These are phyloP conservation scores for Sporothrix pseudoabietina DNA, from an alignment of 2,329 filamentous ascomycete species.

Conservation along the genomic window DNA sequence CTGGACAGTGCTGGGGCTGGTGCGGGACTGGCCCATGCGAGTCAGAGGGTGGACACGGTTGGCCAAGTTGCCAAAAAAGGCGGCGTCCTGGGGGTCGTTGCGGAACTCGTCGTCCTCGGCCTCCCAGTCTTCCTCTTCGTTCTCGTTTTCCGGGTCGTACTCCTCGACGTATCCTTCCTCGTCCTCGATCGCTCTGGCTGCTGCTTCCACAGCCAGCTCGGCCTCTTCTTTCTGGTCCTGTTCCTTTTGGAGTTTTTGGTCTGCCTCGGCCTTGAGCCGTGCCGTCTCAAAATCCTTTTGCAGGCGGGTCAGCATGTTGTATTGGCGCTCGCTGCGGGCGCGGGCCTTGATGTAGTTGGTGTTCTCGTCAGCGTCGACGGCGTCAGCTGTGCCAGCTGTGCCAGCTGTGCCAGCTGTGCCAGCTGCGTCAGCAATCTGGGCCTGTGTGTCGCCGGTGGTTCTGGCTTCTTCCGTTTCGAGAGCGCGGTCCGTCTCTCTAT, in stretches of 20 bases:
- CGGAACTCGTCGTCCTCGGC: conserved; percentile 33
- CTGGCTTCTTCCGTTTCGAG: not conserved
- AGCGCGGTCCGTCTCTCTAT: not conserved
- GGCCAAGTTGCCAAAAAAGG: conserved; percentile 31
- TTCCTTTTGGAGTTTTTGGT: conserved; percentile 39
- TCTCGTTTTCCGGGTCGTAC: conserved; percentile 32
- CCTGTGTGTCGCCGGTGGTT: not conserved
- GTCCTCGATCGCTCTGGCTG: conserved; percentile 35
- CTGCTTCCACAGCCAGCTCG: conserved; percentile 33
- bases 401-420: conserved; percentile 40
- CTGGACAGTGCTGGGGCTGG: conserved; percentile 71
- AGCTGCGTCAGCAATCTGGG: conserved; percentile 35
- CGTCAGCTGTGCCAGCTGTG: conserved; percentile 34
- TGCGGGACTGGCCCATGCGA: conserved; percentile 70
- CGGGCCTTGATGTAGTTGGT: conserved; percentile 51
- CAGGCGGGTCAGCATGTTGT: conserved; percentile 55
- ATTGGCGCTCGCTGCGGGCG: conserved; percentile 59
- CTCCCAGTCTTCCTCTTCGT: conserved; percentile 39
- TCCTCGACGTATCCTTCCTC: conserved; percentile 35
- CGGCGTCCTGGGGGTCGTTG: not conserved
- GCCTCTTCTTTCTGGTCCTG: conserved; percentile 38
- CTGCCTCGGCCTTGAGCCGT: conserved; percentile 44
- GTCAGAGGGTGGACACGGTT: conserved; percentile 70
- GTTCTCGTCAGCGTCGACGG: conserved; percentile 41
- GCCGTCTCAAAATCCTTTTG: conserved; percentile 60